Evolutionary conservation across 768 basidiomycete species (phyloP), one percentile per base, ranked within the genome.

Genomic region (Kwoniella dendrophila): DNA sequence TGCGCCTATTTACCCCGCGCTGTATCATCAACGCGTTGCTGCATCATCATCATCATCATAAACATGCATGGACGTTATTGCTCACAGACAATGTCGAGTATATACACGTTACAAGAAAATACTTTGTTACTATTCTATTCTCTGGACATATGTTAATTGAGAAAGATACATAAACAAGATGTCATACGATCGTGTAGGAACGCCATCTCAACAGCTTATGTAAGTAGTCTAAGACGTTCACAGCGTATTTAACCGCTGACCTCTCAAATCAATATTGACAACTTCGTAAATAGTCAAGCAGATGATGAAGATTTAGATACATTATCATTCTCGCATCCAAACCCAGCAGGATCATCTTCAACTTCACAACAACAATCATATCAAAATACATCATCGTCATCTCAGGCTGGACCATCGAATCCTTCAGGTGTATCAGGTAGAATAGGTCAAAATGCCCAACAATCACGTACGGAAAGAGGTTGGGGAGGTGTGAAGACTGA

Each of bases 401-500:
- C 52, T 1, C 30, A 63, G 14, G 48, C 58, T 33, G 54, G 62
- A 43, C 50, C 64, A 33, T 55, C 60, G 12, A 57, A 61, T 43
- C 63, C 63, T 1, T 54, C 62, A 11, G 64, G 57, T 0, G 45
- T 72, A 2, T 70, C 68, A 2, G 77, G 77, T 16, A 56, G 67
- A 53, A 78, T 78, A 54, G 77, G 77, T 6, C 41, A 43, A 26
- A 44, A 33, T 18, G 54, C 63, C 2, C 64, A 61, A 12, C 40
- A n/a, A n/a, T n/a, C 69, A 2, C 59, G 53, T 2, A 55, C 66
- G 12, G 67, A 66, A 26, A 74, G 64, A 49, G 61, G 57, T 16
- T 72, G 67, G 64, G 92, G 90, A n/a, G 92, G 92, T 22, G 83
- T 96, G 49, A 86, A 85, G 69, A 87, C 92, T 2, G 94, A 98